Percentiles rank a stretch among this genome's conserved stretches.
These are phyloP conservation scores for Millerozyma acaciae DNA, from an alignment of 805 yeast genomes.

Conservation along the genomic window DNA sequence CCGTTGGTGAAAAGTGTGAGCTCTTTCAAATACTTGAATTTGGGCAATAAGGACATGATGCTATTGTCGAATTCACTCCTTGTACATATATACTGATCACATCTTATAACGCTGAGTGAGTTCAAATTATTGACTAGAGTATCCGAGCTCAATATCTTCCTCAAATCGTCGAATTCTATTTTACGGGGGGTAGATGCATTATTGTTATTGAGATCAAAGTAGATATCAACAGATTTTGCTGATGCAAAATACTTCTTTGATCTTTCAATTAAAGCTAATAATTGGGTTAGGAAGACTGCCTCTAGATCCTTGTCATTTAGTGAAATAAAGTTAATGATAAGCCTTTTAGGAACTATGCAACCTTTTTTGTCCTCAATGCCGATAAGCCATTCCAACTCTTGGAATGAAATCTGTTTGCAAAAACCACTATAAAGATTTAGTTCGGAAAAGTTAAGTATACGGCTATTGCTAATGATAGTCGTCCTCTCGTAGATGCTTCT, in stretches of 20 bases:
- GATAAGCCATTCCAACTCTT: too few species aligned
- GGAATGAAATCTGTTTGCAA: too few species aligned
- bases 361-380: too few species aligned
- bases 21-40: constrained; percentile 10
- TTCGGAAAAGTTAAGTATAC: too few species aligned
- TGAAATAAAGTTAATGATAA: too few species aligned
- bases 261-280: neutral
- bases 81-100: too few species aligned
- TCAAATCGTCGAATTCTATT: constrained; percentile 1
- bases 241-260: constrained; percentile 7
- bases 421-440: too few species aligned
- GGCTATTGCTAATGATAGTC: constrained; percentile 7
- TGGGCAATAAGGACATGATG: too few species aligned
- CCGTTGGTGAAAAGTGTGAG: too few species aligned
- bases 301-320: too few species aligned
- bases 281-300: constrained; percentile 1
- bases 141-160: constrained; percentile 6
- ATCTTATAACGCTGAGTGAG: constrained; percentile 11
- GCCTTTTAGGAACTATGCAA: too few species aligned
- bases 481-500: constrained; percentile 11
- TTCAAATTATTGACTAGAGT: constrained; percentile 8
- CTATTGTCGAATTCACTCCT: too few species aligned
- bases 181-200: constrained; percentile 6
- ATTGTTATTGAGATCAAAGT: constrained; percentile 12
- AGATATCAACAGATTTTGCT: constrained; percentile 4